Percentiles rank a stretch among this genome's conserved stretches.
These are phyloP conservation scores for Rhodotorula glutinis DNA, from an alignment of 1,284 basidiomycete species.

Conservation along the genomic window DNA sequence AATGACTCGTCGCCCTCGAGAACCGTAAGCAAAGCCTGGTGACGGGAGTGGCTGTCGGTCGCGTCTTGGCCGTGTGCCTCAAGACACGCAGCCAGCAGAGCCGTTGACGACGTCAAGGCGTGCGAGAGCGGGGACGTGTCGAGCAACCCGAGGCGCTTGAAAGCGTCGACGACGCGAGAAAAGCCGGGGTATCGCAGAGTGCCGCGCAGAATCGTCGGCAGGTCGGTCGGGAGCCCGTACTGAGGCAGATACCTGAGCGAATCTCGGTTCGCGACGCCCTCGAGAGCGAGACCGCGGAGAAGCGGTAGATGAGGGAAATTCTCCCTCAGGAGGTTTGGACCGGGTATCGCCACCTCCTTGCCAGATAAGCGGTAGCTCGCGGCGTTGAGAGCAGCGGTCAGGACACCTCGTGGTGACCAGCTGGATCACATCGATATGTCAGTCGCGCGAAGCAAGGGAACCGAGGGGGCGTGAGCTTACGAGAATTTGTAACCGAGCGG, in stretches of 20 bases:
- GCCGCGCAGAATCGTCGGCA: conserved; percentile 74
- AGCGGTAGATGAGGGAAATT: conserved; percentile 66
- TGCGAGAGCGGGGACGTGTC: conserved; percentile 50
- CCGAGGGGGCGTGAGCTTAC: not conserved
- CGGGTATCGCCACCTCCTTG: conserved; percentile 56
- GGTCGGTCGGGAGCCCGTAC: conserved; percentile 62
- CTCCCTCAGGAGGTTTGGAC: conserved; percentile 58
- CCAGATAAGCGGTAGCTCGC: conserved; percentile 67
- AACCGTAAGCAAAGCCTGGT: not conserved
- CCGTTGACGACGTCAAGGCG: conserved; percentile 36
- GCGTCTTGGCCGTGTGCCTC: conserved; percentile 18
- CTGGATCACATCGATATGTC: not conserved
- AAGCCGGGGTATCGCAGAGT: conserved; percentile 90
- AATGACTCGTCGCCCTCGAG: conserved; percentile 1
- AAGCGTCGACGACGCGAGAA: conserved; percentile 64
- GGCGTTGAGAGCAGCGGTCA: conserved; percentile 74
- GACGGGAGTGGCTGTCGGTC: conserved; percentile 2
- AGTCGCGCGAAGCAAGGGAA: not conserved
- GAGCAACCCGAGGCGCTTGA: conserved; percentile 74
- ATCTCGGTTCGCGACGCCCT: conserved; percentile 86
- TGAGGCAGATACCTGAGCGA: conserved; percentile 71
- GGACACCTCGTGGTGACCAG: conserved; percentile 85
- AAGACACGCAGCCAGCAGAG: conserved; percentile 44
- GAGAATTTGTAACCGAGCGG: conserved; percentile 84
- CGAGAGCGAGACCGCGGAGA: conserved; percentile 66